Conservation (phyloP, 192 early-diverging fungal species). For the Coemansia sp. region DNA sequence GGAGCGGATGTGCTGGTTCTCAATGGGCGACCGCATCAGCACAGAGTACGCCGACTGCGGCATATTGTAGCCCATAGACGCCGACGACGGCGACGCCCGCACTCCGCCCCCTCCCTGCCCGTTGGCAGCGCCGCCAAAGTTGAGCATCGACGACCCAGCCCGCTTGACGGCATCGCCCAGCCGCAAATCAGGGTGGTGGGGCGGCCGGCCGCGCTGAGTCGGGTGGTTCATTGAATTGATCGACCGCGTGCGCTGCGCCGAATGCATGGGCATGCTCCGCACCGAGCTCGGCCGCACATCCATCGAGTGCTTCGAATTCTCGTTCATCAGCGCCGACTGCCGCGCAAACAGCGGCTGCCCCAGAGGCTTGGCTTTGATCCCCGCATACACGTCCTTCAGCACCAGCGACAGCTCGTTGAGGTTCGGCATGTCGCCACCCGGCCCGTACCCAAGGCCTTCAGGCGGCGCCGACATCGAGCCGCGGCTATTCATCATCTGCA, state of each 20-base stretch:
- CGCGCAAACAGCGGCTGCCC: conserved; percentile 55
- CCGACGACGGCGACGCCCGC: conserved; percentile 46
- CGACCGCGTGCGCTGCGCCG: conserved; percentile 48
- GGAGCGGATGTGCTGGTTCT: conserved; percentile 53
- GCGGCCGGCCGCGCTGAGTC: conserved; percentile 2
- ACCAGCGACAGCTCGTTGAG: conserved; percentile 41
- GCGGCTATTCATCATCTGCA: conserved; percentile 9
- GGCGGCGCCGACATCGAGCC: conserved; percentile 15
- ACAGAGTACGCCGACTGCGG: conserved; percentile 31
- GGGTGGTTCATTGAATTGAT: conserved; percentile 42
- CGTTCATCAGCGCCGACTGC: conserved; percentile 18
- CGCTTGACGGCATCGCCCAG: conserved; percentile 22
- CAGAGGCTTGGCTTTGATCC: conserved; percentile 53
- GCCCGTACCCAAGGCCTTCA: neutral
- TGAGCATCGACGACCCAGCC: conserved; percentile 28
- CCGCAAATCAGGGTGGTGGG: conserved; percentile 37
- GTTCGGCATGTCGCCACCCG: conserved; percentile 25
- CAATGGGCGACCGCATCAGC: conserved; percentile 50
- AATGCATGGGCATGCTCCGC: conserved; percentile 51
- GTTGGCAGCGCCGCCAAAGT: conserved; percentile 28
- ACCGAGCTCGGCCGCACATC: conserved; percentile 48
- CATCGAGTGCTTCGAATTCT: conserved; percentile 33
- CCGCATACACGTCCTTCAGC: conserved; percentile 53
- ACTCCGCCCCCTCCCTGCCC: conserved; percentile 6
- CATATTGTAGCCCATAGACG: conserved; percentile 22